Evolutionary conservation across 176 grass and related monocot genomes (phyloP).

Genomic region (Ensete glaucum): DNA sequence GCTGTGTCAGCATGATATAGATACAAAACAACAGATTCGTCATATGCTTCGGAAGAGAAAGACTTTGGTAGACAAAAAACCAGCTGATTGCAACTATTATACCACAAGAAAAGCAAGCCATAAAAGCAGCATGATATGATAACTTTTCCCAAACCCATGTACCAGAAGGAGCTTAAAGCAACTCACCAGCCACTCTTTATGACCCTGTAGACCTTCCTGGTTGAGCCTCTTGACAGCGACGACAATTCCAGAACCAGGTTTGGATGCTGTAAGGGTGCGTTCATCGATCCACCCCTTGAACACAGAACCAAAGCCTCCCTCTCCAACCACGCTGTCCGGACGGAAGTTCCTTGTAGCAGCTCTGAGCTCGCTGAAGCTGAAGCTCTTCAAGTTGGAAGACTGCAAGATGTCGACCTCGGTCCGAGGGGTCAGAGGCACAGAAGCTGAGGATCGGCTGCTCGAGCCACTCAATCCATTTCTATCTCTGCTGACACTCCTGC

Average conservation of each 20-base stretch:
- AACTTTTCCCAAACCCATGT: not conserved
- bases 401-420: constrained; percentile 77
- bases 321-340: constrained; percentile 64
- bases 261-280: constrained; percentile 53
- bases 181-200: constrained; percentile 92
- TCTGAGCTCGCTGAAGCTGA: constrained; percentile 67
- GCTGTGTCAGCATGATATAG: not conserved
- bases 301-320: constrained; percentile 82
- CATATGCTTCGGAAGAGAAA: not conserved
- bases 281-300: constrained; percentile 96
- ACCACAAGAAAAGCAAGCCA: not conserved
- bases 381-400: constrained; percentile 65
- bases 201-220: constrained; percentile 77
- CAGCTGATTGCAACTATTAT: not conserved
- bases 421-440: constrained; percentile 51
- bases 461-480: constrained; percentile 37
- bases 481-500: constrained; percentile 44
- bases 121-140: not conserved
- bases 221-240: constrained; percentile 98
- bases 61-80: not conserved
- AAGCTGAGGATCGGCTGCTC: constrained; percentile 45
- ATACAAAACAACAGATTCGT: not conserved
- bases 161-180: not conserved
- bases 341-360: constrained; percentile 78
- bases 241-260: constrained; percentile 64